Evolutionary conservation across 495 filamentous ascomycete species (phyloP), one percentile per base, ranked within the genome.

Genomic region (Penicillium desertorum): DNA sequence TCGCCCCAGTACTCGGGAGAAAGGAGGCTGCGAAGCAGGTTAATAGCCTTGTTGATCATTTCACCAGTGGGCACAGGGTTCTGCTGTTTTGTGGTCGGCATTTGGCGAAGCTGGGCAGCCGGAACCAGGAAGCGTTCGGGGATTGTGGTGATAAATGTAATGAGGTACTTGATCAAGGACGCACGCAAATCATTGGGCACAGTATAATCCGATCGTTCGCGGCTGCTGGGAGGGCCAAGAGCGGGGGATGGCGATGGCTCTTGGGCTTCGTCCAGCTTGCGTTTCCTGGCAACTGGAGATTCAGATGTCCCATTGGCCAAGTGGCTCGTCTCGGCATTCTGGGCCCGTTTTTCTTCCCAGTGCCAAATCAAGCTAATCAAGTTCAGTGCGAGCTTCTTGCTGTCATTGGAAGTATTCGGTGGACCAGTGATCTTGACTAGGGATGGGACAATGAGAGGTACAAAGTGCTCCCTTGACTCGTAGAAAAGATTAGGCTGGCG

Each of bases 401-500:
- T 91, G 66, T 99, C 95, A 50, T 91, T 93, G 0, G 92, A 96
- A 6, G 90, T 86, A 52, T 88, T 95, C 7, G 91, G 86, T 20
- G 89, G 87, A 34, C 85, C 81, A 2, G 92, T 90, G 60, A 98
- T 90, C 70, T 97, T 98, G 32, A 87, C 81, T 20, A 99, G 76
- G 3, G 90, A 92, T 10, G 86, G 86, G 56, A 98, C 92, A 62
- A 98, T 96, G 59, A 92, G 81, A 56, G 88, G 85, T 11, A 91
- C 83, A 50, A 97, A 95, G 62, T 90, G 89, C 53, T 98, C 95
- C 53, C 95, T 79, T 2, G 91, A 91, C 54, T 99, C 92, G 59
- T 95, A 98, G 74, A 99, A 98, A 17, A 98, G 78, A 65, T 92
- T 89, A 2, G 91, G 88, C 66, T 98, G 92, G 45, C 89, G 81